phyloP scores from a whole-genome alignment of 2,329 filamentous ascomycete species.

The Plectosphaerella plurivora region DNA sequence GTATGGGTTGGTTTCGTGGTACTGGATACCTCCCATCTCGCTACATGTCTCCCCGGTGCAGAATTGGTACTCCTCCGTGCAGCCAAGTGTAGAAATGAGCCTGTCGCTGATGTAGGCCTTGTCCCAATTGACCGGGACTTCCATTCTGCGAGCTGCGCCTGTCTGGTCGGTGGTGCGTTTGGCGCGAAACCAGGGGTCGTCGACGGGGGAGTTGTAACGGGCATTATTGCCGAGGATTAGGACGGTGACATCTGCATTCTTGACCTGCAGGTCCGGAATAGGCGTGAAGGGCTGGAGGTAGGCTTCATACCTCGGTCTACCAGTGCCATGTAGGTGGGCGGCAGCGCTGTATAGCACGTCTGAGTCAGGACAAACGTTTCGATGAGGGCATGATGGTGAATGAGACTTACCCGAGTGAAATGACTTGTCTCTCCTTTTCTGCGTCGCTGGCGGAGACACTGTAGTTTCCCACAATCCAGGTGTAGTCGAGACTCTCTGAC shows the following conservation, averaged over 20 bases:
- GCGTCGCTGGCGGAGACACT: not conserved
- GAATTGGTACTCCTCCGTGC: conserved; percentile 2
- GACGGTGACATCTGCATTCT: not conserved
- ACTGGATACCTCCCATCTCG: not conserved
- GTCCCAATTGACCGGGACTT: not conserved
- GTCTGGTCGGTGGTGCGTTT: not conserved
- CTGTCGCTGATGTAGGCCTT: not conserved
- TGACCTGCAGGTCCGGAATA: not conserved
- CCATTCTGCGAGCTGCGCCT: not conserved
- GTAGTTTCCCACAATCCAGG: not conserved
- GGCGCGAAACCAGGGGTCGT: conserved; percentile 1
- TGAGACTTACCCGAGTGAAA: not conserved
- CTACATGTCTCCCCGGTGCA: not conserved
- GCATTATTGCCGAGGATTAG: not conserved
- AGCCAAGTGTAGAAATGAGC: not conserved
- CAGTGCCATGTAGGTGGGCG: not conserved
- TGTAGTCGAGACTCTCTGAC: not conserved
- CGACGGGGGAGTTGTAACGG: not conserved
- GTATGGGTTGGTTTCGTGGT: not conserved
- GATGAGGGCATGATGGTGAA: not conserved
- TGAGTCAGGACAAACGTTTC: too few species aligned
- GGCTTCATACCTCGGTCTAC: too few species aligned
- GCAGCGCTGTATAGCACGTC: not conserved
- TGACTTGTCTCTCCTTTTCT: not conserved
- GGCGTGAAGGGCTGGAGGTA: not conserved